phyloP scores from a whole-genome alignment of 2,329 filamentous ascomycete genomes.

The Diaporthe eres region DNA sequence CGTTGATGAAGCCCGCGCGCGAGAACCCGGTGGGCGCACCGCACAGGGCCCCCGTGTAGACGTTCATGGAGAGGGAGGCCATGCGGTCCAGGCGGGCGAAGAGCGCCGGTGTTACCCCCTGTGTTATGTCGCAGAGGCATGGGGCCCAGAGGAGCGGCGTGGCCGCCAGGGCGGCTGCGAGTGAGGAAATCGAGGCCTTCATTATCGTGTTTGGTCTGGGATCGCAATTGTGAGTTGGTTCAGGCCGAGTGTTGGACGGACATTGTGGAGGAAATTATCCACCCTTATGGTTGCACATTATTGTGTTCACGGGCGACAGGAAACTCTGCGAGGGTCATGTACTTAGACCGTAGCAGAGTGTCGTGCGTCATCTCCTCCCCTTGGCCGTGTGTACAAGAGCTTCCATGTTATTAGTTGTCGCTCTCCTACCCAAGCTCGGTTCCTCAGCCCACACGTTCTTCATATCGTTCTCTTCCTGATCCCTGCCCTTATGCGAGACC shows the following conservation, averaged over 20 bases:
- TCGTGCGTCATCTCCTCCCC: conserved; percentile 12
- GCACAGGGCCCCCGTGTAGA: conserved; percentile 2
- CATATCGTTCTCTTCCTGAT: background rate
- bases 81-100: conserved; percentile 16
- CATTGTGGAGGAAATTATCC: background rate
- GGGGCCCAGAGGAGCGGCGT: background rate
- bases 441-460: background rate
- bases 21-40: background rate
- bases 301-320: background rate
- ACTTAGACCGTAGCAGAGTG: background rate
- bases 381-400: background rate
- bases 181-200: background rate
- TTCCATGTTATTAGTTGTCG: background rate
- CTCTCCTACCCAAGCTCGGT: background rate
- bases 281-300: background rate
- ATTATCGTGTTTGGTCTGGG: background rate
- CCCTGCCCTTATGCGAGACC: background rate
- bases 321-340: background rate
- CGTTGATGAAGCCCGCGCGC: conserved; percentile 21
- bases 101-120: background rate
- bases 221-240: background rate
- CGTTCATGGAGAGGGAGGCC: conserved; percentile 17
- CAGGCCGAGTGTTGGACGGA: accelerated
- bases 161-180: background rate
- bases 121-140: conserved; percentile 12